phyloP scores from a whole-genome alignment of 768 basidiomycete species.

The Leucocoprinus sp. region DNA sequence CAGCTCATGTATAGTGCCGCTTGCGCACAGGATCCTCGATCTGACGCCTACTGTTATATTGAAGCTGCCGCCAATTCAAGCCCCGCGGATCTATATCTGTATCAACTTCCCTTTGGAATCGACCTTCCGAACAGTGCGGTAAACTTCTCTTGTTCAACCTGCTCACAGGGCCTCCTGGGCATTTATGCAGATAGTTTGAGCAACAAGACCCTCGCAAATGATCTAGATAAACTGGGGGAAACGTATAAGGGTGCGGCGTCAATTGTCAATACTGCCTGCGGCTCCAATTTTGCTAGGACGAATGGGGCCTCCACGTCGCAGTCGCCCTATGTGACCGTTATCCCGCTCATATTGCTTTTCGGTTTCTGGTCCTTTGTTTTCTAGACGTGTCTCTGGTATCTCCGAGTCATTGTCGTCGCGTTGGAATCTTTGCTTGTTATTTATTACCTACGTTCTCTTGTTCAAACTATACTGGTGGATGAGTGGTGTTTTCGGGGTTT shows the following conservation, averaged over 20 bases:
- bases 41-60: conserved; percentile 67
- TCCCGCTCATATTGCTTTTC: not conserved
- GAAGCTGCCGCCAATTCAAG: conserved; percentile 49
- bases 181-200: conserved; percentile 40
- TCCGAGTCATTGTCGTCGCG: not conserved
- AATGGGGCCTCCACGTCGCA: conserved; percentile 9
- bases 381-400: not conserved
- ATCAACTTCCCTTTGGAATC: conserved; percentile 55
- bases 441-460: too few relatives aligned
- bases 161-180: conserved; percentile 51
- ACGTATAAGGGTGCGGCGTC: conserved; percentile 44
- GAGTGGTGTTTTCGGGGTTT: too few relatives aligned
- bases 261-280: conserved; percentile 41
- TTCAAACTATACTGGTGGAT: too few relatives aligned
- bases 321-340: not conserved
- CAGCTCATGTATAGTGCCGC: conserved; percentile 50
- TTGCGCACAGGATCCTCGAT: conserved; percentile 49
- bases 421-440: not conserved
- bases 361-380: conserved; percentile 1
- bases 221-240: conserved; percentile 28
- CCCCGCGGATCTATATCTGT: conserved; percentile 67
- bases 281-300: conserved; percentile 35
- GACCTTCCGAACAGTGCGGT: conserved; percentile 39
- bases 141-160: conserved; percentile 50
- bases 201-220: conserved; percentile 18